A percentile compares a stretch with the other conserved stretches of the same genome.
Evolutionary conservation across 2,329 filamentous ascomycete genomes (phyloP).

Genomic region (Ophiosphaerella herpotricha): DNA sequence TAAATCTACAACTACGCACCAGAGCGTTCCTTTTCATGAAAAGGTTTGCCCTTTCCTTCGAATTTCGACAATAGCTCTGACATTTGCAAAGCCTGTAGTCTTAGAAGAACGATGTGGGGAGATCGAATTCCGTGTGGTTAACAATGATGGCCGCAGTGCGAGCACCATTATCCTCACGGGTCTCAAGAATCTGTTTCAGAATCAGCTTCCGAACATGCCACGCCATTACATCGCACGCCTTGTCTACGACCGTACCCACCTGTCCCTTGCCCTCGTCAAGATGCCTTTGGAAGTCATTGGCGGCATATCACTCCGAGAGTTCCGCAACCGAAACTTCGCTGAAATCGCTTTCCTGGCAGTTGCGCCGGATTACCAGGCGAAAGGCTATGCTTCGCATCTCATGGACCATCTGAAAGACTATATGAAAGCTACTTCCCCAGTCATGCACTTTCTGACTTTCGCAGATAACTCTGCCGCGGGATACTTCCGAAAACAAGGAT

Average conservation of each 20-base stretch:
- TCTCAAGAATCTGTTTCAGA: conserved; percentile 96
- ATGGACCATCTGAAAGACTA: conserved; percentile 99
- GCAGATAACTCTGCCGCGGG: conserved; percentile 98
- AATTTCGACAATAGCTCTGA: conserved; percentile 1
- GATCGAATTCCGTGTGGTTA: conserved; percentile 95
- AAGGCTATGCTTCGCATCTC: conserved; percentile 96
- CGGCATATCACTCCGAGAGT: conserved; percentile 93
- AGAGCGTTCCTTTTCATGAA: conserved; percentile 7
- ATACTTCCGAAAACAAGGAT: conserved; percentile 98
- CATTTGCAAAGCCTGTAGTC: conserved; percentile 73
- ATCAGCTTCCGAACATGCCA: conserved; percentile 97
- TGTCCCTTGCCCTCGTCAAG: conserved; percentile 96
- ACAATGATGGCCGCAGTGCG: conserved; percentile 87
- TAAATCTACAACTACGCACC: too few species aligned
- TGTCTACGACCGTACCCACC: conserved; percentile 92
- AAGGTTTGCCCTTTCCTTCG: conserved; percentile 5
- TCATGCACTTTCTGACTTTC: conserved; percentile 98
- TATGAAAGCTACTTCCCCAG: conserved; percentile 91
- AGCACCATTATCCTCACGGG: conserved; percentile 92
- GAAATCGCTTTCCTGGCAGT: conserved; percentile 99
- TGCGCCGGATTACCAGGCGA: conserved; percentile 95
- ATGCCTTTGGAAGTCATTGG: conserved; percentile 91
- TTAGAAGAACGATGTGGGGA: conserved; percentile 90
- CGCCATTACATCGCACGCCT: conserved; percentile 97
- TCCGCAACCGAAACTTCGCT: conserved; percentile 86